Base-by-base conservation (phyloP, 495 filamentous ascomycete species). In the Parathielavia hyrcaniae region DNA sequence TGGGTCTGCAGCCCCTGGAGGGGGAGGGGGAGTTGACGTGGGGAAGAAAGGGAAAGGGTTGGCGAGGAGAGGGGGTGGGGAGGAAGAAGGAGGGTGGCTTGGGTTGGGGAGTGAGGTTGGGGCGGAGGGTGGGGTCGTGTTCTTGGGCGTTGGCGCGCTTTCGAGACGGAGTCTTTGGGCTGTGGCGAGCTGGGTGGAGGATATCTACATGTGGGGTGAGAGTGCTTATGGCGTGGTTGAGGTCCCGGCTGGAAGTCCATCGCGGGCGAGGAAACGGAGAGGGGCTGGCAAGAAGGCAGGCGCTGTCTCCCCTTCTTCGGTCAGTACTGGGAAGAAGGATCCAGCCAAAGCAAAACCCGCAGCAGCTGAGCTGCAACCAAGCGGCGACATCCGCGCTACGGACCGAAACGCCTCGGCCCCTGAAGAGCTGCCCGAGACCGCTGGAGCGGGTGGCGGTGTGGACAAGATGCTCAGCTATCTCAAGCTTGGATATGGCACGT, bases 171-270 rank as follows among this genome's bases (percentile, higher is more conserved):
- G 87, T 5, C 58, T 96, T 17, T 75, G 82, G 19, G 77, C 81
- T 46, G 66, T 96, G 10, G 84, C 86, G 9, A 79, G 81, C 35
- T 97, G 91, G 91, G 85, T 90, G 79, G 86, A 93, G 69, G 84
- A 84, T 69, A 74, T 96, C 11, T 93, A 89, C 65, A 81, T 74
- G 39, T 86, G 86, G 75, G 90, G 90, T 12, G 79, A 86, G 55
- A 73, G 85, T 61, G 83, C 90, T 17, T 96, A 95, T 71, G 91
- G 91, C 22, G 83, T 96, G 19, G 75, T 75, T 50, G 86, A 92
- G 13, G 89, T 89, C 59, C 84, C 88, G 30, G 77, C 73, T 11
- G 50, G 17, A 19, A 48, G 20, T 17, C 26, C 41, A 49, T 19
- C 46, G 13, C 46, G 38, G 50, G 13, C 17, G 16, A 39, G 48